Percentiles rank a stretch among this genome's conserved stretches.
Evolutionary conservation across 208 protist species (phyloP).

Genomic region (Crithidia brevicula): DNA sequence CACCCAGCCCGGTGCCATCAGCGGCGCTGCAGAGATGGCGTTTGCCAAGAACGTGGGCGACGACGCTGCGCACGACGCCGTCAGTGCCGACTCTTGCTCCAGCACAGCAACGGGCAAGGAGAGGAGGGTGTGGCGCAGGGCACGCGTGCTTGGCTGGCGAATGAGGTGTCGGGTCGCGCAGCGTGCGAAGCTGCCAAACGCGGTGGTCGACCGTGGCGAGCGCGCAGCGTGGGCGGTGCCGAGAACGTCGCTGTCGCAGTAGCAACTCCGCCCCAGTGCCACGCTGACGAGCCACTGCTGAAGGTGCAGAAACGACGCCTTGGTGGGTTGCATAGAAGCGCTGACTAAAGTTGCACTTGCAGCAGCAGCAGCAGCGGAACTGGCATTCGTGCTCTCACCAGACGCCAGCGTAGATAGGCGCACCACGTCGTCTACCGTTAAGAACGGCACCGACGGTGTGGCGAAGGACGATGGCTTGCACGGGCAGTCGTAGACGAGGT

Average conservation of each 20-base stretch:
- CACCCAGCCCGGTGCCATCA: conserved; percentile 19
- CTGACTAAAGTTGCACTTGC: background rate
- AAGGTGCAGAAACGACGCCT: conserved; percentile 10
- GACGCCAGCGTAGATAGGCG: conserved; percentile 12
- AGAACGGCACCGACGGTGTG: conserved; percentile 10
- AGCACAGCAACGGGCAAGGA: conserved; percentile 21
- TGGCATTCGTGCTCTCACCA: background rate
- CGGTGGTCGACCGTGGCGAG: background rate
- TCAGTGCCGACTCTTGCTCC: too few species aligned
- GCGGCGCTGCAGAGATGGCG: background rate
- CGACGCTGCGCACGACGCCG: too few species aligned
- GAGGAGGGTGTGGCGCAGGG: conserved; percentile 12
- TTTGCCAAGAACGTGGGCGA: too few species aligned
- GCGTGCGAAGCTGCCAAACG: background rate
- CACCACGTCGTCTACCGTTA: conserved; percentile 29
- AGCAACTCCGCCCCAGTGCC: conserved; percentile 37
- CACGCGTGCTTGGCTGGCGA: conserved; percentile 12
- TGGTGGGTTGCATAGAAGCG: background rate
- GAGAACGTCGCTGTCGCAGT: conserved; percentile 9
- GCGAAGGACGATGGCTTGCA: background rate
- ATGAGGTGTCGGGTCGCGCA: conserved; percentile 10
- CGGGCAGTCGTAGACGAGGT: conserved; percentile 26
- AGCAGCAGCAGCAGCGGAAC: background rate
- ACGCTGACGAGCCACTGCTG: conserved; percentile 29
- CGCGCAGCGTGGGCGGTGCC: background rate